Conservation (phyloP, 495 filamentous ascomycete species). For the Hyaloscypha hepaticicola region DNA sequence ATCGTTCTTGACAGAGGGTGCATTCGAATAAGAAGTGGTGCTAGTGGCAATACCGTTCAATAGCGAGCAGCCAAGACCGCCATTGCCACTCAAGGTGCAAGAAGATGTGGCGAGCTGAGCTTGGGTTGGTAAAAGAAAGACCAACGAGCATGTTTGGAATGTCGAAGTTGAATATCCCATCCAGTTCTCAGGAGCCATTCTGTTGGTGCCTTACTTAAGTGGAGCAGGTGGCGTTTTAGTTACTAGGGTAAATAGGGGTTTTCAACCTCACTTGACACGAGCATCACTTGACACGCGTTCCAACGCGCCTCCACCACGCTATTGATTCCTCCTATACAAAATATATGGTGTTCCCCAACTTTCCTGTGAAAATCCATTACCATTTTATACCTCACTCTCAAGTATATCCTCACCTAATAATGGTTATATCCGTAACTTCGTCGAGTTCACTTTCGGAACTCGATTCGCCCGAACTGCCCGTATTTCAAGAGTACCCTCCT, state of each 20-base stretch:
- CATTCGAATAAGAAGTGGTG: constrained; percentile 53
- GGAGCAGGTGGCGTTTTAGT: background rate
- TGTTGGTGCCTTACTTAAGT: background rate
- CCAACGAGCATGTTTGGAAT: constrained; percentile 64
- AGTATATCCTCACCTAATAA: background rate
- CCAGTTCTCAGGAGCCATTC: background rate
- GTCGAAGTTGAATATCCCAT: constrained; percentile 68
- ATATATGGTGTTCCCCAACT: background rate
- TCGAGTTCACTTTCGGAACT: no score
- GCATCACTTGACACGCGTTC: background rate
- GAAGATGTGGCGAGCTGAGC: constrained; percentile 53
- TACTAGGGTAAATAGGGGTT: background rate
- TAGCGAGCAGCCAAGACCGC: constrained; percentile 50
- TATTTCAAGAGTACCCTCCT: no score
- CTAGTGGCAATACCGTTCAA: constrained; percentile 41
- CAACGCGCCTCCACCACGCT: background rate
- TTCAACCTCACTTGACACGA: background rate
- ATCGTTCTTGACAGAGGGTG: constrained; percentile 45
- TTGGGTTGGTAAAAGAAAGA: constrained; percentile 63
- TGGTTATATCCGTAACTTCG: no score
- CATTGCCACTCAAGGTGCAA: constrained; percentile 56
- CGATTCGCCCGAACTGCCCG: no score
- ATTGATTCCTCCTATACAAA: no score
- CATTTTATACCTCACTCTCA: background rate
- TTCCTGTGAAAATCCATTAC: background rate